Conservation (phyloP, 805 yeast genomes). For the Trichomonascus vanleenenianus region DNA sequence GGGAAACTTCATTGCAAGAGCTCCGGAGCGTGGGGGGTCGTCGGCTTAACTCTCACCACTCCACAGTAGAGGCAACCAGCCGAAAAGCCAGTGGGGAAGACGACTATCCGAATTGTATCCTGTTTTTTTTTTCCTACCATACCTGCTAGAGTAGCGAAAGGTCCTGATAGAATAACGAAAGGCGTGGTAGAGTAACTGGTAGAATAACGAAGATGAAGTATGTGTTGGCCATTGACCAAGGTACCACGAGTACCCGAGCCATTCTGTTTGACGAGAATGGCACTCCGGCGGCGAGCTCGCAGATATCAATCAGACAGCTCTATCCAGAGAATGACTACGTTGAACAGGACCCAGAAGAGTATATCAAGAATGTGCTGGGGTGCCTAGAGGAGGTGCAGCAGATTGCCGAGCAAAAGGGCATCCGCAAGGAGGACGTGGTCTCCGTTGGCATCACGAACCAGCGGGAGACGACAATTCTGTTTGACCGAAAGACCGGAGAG, state of each 20-base stretch:
- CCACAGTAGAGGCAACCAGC: too few species aligned
- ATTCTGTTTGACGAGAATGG: constrained; percentile 71
- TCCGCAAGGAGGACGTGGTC: constrained; percentile 39
- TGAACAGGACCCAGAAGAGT: constrained; percentile 82
- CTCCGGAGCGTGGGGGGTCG: too few species aligned
- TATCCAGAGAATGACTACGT: constrained; percentile 57
- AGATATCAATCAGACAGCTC: constrained; percentile 65
- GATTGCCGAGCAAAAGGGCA: constrained; percentile 16
- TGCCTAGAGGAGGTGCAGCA: constrained; percentile 44
- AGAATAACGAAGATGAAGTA: not conserved
- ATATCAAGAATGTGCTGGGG: constrained; percentile 69
- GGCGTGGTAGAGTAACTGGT: too few species aligned
- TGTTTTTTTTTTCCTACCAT: too few species aligned
- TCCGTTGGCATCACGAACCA: constrained; percentile 89
- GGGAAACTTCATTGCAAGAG: too few species aligned
- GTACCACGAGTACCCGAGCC: constrained; percentile 87
- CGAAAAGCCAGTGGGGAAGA: too few species aligned
- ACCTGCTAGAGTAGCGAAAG: too few species aligned
- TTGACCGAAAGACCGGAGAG: constrained; percentile 77
- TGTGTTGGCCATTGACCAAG: constrained; percentile 75
- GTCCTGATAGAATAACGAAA: not conserved
- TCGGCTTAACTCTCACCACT: too few species aligned
- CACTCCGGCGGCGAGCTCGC: constrained; percentile 70
- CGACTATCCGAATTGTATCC: too few species aligned
- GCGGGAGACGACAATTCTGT: constrained; percentile 85